Evolutionary conservation across 257 asterid genomes (phyloP), one percentile per base, ranked within the genome.

Genomic region (Nicotiana undulata): DNA sequence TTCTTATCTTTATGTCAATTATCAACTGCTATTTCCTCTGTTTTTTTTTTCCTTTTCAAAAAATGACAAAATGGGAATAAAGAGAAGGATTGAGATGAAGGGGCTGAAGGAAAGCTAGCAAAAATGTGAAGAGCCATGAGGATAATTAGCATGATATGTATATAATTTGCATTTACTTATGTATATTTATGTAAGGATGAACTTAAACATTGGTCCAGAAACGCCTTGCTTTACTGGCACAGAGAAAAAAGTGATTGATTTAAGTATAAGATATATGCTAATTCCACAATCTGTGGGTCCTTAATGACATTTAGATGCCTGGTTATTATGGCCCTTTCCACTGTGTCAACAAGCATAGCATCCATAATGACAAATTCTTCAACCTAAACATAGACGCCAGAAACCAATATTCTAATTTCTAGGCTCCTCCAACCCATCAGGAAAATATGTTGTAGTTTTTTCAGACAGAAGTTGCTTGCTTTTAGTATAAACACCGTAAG

Each of bases 191-290:
- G 3, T 29, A 29, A 29, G 32, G 32, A 29, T 29, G 32, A 29
- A 3, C 32, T 29, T 29, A 29, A 29, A 3, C 32, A 29, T 20
- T 58, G 28, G 28, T 22, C 16, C n/a, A n/a, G 79, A 55, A 85
- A 82, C 64, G 80, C 29, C 22, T 76, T 82, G 80, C 79, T 82
- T 66, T 82, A 44, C 51, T 31, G 77, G 32, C 24, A 17, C 3
- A 8, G 9, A 6, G 68, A 32, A 80, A 77, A 80, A 76, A n/a
- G 80, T 85, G 82, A 85, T 80, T 80, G 84, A 82, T 82, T 85
- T 76, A 72, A 1, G 4, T 56, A 9, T 56, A 56, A 18, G 59
- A 56, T 6, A 2, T 0, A 7, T 70, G 77, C 75, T 78, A 81
- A 81, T 63, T 63, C 82, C 76, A 49, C 49, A 78, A 68, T 61